Base-by-base conservation (phyloP, 2,329 filamentous ascomycete genomes). In the Thielaviopsis euricoi region DNA sequence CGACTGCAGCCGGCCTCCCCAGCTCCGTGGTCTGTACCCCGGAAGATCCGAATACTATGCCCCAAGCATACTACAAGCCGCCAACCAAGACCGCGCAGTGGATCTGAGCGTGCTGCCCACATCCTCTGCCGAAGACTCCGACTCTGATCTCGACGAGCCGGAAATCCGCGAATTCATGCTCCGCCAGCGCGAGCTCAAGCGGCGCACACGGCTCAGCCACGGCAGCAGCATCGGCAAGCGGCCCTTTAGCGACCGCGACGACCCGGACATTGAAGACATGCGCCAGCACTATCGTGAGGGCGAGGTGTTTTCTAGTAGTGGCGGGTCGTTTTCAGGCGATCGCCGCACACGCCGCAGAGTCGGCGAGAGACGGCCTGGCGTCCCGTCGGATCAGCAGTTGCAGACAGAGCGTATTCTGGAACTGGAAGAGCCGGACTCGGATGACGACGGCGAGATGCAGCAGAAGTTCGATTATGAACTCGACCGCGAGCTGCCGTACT, bases 211-310 rank as follows among this genome's bases (percentile, higher is more conserved):
- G 23, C 72, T 76, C 65, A 77, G 73, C 56, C 73, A 74, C 63
- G 76, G 76, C 52, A 78, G 76, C 62, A 78, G 75, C 66, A 74
- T 78, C 57, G 74, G 75, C 62, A 79, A 79, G 68, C 71, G 76
- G 43, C 78, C 75, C 25, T 73, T 78, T 62, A 76, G 72, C 64
- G 76, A 79, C 64, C 72, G 77, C 58, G 77, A 74, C 64, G 76
- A 77, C 61, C 74, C 74, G 9, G 76, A 77, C 60, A 67, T 71
- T 58, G 68, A 71, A 13, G 70, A 71, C 49, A 22, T 62, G 22
- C 56, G 52, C 37, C 53, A 53, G n/a, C 52, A 53, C 12, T 60
- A 61, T 33, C 59, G 53, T 3, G 53, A 60, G 37, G 52, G 57
- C 15, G 40, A 57, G 2, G 48, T 55, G 13, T 60, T 63, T 68